Base-by-base conservation (phyloP, 345 rosid genomes). In the Hibiscus trionum region DNA sequence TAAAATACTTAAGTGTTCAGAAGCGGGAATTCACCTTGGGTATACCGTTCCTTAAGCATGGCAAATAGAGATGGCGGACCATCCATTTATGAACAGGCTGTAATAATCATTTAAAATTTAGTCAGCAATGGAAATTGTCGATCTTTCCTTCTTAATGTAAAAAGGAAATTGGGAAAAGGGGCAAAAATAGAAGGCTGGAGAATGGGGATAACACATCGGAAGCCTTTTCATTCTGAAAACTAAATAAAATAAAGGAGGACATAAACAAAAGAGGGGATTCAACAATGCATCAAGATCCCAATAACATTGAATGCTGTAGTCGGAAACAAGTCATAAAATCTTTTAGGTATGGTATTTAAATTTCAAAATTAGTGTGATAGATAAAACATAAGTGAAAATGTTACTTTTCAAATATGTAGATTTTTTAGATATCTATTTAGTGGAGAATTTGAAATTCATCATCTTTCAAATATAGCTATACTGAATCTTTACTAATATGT, bases 1-100 rank as follows among this genome's bases (percentile, higher is more conserved):
- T 19, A 29, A 52, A 46, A 19, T 31, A 44, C 7, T 55, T 2
- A 72, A n/a, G 42, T 61, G 16, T 47, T 27, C 14, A 46, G 11
- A 47, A 89, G 16, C 61, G 17, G 26, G 11, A 31, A 75, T 62
- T 73, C 85, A 92, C 99, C 93, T 86, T 92, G 0, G 98, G 91
- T 71, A 95, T 82, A 46, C 83, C 91, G 15, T 77, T 81, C 64
- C 96, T 87, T 75, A 95, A 79, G 80, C 91, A 95, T 1, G 98
- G 98, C 56, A 95, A 89, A 84, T 95, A 95, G 76, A 95, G 72
- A 85, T 95, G 99, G 63, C 98, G 93, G 81, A 89, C 91, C 96
- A 92, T 90, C 98, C 99, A 95, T 86, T 95, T 92, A 80, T 95
- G 99, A 86, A 92, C 99, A 66, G 99, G 98, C 99, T 95, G 91